Conservation (phyloP, 257 asterid genomes). For the Euphrasia confusa region DNA sequence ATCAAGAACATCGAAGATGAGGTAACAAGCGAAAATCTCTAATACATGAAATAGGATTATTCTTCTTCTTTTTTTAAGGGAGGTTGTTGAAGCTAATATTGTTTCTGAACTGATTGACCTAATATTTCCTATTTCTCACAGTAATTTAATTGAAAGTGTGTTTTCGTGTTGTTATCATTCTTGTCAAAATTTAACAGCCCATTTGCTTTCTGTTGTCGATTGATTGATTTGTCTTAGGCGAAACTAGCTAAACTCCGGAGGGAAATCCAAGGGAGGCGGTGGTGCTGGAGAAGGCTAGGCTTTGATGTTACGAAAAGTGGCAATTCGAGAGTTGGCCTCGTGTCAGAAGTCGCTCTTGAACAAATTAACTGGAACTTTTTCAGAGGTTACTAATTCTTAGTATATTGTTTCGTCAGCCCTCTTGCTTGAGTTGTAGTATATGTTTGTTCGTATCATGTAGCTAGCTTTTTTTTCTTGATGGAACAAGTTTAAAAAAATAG, state of each 20-base stretch:
- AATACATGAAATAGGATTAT: no score
- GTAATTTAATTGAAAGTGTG: no score
- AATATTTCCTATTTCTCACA: no score
- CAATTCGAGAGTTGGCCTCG: slow-evolving; percentile 93
- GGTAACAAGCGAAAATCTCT: slow-evolving; percentile 34
- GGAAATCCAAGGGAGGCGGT: slow-evolving; percentile 95
- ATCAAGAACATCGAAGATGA: slow-evolving; percentile 99
- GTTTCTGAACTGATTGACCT: no score
- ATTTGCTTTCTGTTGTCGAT: slow-evolving; percentile 15
- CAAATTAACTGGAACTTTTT: slow-evolving; percentile 93
- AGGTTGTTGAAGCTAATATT: background rate
- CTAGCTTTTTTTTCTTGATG: no score
- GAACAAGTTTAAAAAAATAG: background rate
- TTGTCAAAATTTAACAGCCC: no score
- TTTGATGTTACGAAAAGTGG: slow-evolving; percentile 99
- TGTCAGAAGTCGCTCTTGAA: slow-evolving; percentile 87
- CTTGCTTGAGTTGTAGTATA: slow-evolving; percentile 3
- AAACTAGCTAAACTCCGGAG: slow-evolving; percentile 95
- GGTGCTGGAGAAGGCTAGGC: slow-evolving; percentile 99
- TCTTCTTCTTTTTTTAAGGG: slow-evolving; percentile 1
- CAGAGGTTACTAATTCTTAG: slow-evolving; percentile 60
- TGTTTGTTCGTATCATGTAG: no score
- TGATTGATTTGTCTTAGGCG: slow-evolving; percentile 56
- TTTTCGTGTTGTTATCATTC: no score
- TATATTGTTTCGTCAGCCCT: slow-evolving; percentile 8